These are phyloP conservation scores for Rhizophagus clarus DNA, from an alignment of 192 early-diverging fungal species.

Conservation along the genomic window DNA sequence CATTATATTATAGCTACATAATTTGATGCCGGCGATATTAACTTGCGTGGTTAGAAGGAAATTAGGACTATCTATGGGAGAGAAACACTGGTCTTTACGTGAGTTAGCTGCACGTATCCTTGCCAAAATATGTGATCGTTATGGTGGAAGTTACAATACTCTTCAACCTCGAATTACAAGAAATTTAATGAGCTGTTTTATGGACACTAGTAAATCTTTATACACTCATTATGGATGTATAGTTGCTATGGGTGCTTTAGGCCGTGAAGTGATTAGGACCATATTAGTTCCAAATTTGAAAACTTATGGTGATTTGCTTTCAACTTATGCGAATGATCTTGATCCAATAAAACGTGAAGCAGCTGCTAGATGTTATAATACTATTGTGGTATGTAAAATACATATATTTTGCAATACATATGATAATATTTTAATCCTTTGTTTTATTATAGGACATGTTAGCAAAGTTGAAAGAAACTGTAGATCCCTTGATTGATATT, in stretches of 20 bases:
- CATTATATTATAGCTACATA: conserved; percentile 73
- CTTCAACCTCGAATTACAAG: conserved; percentile 88
- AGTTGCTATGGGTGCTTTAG: conserved; percentile 73
- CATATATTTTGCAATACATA: neutral
- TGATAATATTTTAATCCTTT: conserved; percentile 12
- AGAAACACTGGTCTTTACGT: conserved; percentile 87
- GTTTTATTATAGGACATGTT: conserved; percentile 22
- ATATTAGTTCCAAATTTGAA: conserved; percentile 79
- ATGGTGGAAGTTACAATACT: conserved; percentile 80
- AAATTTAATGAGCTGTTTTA: conserved; percentile 85
- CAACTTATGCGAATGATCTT: conserved; percentile 34
- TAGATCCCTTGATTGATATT: neutral
- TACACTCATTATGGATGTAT: conserved; percentile 91
- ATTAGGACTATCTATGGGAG: conserved; percentile 67
- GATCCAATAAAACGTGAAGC: conserved; percentile 34
- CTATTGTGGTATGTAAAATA: conserved; percentile 47
- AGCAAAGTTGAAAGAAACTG: conserved; percentile 10
- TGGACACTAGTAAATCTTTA: conserved; percentile 82
- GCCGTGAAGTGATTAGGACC: conserved; percentile 73
- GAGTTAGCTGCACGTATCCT: conserved; percentile 73
- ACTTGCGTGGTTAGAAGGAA: conserved; percentile 90
- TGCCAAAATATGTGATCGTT: conserved; percentile 73
- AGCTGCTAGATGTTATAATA: conserved; percentile 49
- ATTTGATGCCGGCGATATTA: conserved; percentile 90
- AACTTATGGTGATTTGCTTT: conserved; percentile 55